A percentile compares a stretch with the other conserved stretches of the same genome.
Evolutionary conservation across 768 basidiomycete genomes (phyloP).

Genomic region (Astraeus odoratus): DNA sequence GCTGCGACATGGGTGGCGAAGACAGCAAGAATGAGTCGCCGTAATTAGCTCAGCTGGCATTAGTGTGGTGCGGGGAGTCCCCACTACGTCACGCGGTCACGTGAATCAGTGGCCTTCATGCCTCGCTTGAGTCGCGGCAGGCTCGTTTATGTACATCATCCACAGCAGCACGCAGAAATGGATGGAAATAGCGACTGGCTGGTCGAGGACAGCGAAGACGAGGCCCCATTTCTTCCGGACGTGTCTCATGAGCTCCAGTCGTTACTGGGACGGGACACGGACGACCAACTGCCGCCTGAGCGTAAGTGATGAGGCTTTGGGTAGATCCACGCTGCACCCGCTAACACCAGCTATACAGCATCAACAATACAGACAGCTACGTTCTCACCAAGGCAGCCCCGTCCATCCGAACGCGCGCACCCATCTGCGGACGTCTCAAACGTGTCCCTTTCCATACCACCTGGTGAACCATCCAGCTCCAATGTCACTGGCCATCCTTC

Average conservation of each 20-base stretch:
- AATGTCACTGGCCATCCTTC: slow-evolving; percentile 7
- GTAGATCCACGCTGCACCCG: background rate
- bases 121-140: background rate
- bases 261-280: too few species aligned
- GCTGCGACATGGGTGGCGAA: slow-evolving; percentile 6
- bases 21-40: background rate
- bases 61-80: too few species aligned
- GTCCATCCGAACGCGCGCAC: slow-evolving; percentile 10
- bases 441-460: slow-evolving; percentile 22
- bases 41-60: too few species aligned
- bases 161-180: too few species aligned
- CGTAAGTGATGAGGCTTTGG: too few species aligned
- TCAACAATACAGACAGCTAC: slow-evolving; percentile 16
- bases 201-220: slow-evolving; percentile 45
- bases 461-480: background rate
- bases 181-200: slow-evolving; percentile 30
- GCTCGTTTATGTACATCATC: too few species aligned
- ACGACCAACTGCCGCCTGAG: too few species aligned
- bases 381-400: slow-evolving; percentile 11
- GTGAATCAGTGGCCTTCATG: slow-evolving; percentile 10
- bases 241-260: background rate
- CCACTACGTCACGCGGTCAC: slow-evolving; percentile 18
- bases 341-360: background rate
- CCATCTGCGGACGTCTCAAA: slow-evolving; percentile 3
- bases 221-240: slow-evolving; percentile 11